Conservation (phyloP, 306 rosid species). For the Abrus precatorius region DNA sequence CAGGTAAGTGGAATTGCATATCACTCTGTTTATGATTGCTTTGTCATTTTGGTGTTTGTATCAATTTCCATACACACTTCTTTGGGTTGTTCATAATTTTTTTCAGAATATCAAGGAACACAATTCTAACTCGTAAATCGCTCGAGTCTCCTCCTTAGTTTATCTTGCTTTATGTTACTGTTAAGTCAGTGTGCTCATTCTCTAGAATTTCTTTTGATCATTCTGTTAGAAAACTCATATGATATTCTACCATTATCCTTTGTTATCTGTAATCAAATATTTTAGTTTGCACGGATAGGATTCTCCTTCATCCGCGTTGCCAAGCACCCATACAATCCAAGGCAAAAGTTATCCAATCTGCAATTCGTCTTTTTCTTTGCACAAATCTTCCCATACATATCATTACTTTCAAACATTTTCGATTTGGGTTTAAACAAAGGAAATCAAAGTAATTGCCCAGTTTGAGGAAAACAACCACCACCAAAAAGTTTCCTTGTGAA, state of each 20-base stretch:
- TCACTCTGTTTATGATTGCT: neutral
- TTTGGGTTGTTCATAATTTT: neutral
- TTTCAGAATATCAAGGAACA: neutral
- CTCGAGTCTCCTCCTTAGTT: neutral
- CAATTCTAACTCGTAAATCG: neutral
- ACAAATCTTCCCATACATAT: neutral
- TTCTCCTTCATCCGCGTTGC: neutral
- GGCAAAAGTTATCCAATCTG: neutral
- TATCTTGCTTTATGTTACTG: conserved; percentile 7
- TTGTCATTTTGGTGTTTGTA: conserved; percentile 3
- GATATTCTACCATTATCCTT: neutral
- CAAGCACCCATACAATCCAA: too few relatives aligned
- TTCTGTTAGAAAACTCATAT: neutral
- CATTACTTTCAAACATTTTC: neutral
- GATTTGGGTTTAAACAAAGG: neutral
- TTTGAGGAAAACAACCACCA: neutral
- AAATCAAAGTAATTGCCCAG: neutral
- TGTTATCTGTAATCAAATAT: neutral
- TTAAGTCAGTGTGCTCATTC: neutral
- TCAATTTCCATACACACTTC: conserved; percentile 23
- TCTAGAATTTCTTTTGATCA: neutral
- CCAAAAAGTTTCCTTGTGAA: neutral
- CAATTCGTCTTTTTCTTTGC: neutral
- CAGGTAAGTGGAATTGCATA: conserved; percentile 28
- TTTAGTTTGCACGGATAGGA: neutral